Percentiles rank a stretch among this genome's conserved stretches.
Evolutionary conservation across 371 early-diverging fungal genomes (phyloP).

Genomic region (Blakeslea trispora): DNA sequence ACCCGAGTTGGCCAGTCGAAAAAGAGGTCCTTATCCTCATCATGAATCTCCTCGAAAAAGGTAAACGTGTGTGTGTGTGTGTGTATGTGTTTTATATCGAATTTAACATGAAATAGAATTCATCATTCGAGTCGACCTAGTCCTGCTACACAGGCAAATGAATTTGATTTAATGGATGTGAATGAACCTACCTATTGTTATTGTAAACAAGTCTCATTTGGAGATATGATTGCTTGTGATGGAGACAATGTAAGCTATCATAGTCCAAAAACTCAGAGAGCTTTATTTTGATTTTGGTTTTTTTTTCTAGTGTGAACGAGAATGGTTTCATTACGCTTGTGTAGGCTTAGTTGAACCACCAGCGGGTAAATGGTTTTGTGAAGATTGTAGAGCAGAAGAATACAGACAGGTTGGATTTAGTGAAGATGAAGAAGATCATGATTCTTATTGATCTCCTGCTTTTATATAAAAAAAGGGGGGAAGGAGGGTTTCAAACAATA

Average conservation of each 20-base stretch:
- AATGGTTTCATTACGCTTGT: constrained; percentile 94
- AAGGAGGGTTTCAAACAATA: background rate
- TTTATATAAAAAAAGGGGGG: too few species aligned
- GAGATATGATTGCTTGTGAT: constrained; percentile 95
- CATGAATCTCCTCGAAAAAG: constrained; percentile 12
- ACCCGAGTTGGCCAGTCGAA: constrained; percentile 12
- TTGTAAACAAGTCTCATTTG: constrained; percentile 89
- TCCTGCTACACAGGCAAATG: constrained; percentile 28
- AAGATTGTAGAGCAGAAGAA: constrained; percentile 16
- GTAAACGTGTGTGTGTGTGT: too few species aligned
- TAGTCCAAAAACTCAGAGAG: too few species aligned
- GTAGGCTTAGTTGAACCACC: constrained; percentile 79
- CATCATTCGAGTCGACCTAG: constrained; percentile 33
- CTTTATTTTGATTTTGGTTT: background rate
- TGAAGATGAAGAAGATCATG: constrained; percentile 12
- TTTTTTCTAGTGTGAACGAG: constrained; percentile 68
- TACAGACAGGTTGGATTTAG: constrained; percentile 9
- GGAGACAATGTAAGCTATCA: constrained; percentile 72
- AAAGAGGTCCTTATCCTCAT: constrained; percentile 11
- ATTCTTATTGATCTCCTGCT: background rate
- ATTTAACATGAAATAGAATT: too few species aligned
- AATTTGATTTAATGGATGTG: constrained; percentile 80
- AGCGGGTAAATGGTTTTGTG: constrained; percentile 90
- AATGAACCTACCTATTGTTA: constrained; percentile 92
- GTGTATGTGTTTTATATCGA: too few species aligned